Percentiles rank a stretch among this genome's conserved stretches.
Conservation (phyloP, 192 early-diverging fungal genomes). For the Linnemannia elongata region DNA sequence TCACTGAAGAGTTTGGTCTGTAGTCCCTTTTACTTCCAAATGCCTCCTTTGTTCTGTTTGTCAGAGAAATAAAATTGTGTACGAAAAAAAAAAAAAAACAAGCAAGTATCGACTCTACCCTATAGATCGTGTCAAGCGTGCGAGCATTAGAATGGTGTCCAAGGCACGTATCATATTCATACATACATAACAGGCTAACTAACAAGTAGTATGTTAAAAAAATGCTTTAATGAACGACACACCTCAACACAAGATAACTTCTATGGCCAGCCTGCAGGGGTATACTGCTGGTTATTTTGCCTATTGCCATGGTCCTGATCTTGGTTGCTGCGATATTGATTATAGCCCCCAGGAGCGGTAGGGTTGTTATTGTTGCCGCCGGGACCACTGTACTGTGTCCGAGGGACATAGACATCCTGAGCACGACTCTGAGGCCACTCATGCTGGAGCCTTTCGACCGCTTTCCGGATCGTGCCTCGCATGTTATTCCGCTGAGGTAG, state of each 20-base stretch:
- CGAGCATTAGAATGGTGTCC: background rate
- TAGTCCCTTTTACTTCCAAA: too few species aligned
- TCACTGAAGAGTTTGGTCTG: too few species aligned
- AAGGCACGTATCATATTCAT: background rate
- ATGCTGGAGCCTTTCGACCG: constrained; percentile 46
- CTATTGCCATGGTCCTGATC: background rate
- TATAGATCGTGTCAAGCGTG: too few species aligned
- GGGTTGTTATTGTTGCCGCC: background rate
- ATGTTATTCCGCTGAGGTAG: constrained; percentile 26
- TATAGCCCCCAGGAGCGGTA: background rate
- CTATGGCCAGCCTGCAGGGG: background rate
- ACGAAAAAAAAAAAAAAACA: too few species aligned
- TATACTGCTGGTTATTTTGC: background rate
- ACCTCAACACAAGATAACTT: background rate
- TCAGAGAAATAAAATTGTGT: too few species aligned
- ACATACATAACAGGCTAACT: too few species aligned
- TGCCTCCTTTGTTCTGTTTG: too few species aligned
- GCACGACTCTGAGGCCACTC: constrained; percentile 42
- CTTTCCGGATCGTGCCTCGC: constrained; percentile 43
- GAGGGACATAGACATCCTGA: constrained; percentile 26
- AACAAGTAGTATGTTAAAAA: background rate
- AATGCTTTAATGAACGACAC: background rate
- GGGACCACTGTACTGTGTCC: constrained; percentile 24
- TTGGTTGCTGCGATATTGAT: background rate
- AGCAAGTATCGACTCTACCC: too few species aligned